Evolutionary conservation across 805 yeast species (phyloP), one percentile per base, ranked within the genome.

Genomic region (Metschnikowia aberdeeniae): DNA sequence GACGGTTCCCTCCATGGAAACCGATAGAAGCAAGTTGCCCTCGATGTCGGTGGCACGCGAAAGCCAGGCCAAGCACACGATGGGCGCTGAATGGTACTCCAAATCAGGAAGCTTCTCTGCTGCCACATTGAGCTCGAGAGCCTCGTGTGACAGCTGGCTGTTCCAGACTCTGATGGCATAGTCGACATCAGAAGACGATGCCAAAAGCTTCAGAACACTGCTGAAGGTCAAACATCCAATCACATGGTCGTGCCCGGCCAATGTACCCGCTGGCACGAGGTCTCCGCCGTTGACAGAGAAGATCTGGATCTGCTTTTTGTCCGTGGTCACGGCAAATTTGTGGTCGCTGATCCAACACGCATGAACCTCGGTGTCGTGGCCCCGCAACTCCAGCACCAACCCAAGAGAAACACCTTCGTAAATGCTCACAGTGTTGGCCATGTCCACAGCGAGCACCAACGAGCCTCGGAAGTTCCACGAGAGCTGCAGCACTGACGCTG

Each of bases 161-260:
- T 75, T 78, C 96, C 96, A 90, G 17, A 89, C 69, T 53, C 87
- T 77, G 7, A 89, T 73, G 0, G 77, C 69, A 45, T 78, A 75
- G 60, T 90, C 97, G 20, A 42, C 54, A 58, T 87, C 95, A 1
- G 95, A 81, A 7, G 87, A 82, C 2, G 90, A 80, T 3, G 89
- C 81, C 34, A 90, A 67, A 27, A 84, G 61, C 52, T 78, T 79
- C 12, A 73, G 67, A 2, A 62, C 60, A 5, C 58, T 49, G 55
- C 83, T 81, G 59, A 84, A 87, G 27, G 67, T 60, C 4, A 89
- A 66, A 5, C 66, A 64, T 12, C 86, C 73, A 6, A 86, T 75
- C 1, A 80, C 70, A 37, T 78, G 77, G 8, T 75, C 68, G 60
- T 89, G 96, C 1, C 96, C 96, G 24, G 56, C 55, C 13, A 71